Percentiles rank a stretch among this genome's conserved stretches.
These are phyloP conservation scores for Monosporascus ibericus DNA, from an alignment of 2,329 filamentous ascomycete species.

Conservation along the genomic window DNA sequence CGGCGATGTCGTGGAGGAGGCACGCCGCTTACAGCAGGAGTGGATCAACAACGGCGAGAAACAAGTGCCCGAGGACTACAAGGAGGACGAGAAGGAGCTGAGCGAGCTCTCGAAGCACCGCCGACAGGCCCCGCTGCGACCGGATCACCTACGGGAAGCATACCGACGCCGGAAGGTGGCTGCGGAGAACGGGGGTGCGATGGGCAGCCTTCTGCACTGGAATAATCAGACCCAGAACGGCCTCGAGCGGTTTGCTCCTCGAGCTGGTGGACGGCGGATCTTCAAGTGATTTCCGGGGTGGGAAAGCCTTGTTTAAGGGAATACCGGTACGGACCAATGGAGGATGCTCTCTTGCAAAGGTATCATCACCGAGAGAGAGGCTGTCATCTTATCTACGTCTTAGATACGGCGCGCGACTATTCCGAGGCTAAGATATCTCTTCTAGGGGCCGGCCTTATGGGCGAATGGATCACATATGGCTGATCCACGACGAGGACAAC, in stretches of 20 bases:
- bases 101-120: slow-evolving; percentile 30
- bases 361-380: too few species aligned
- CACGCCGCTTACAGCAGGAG: slow-evolving; percentile 64
- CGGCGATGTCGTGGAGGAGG: slow-evolving; percentile 68
- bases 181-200: slow-evolving; percentile 53
- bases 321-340: too few species aligned
- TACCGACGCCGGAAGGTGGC: slow-evolving; percentile 60
- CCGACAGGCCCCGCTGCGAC: slow-evolving; percentile 55
- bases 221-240: slow-evolving; percentile 55
- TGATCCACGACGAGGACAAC: too few species aligned
- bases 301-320: too few species aligned
- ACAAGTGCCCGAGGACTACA: slow-evolving; percentile 43
- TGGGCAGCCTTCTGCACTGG: slow-evolving; percentile 55
- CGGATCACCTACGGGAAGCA: slow-evolving; percentile 71
- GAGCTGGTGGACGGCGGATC: slow-evolving; percentile 45
- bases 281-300: slow-evolving; percentile 37
- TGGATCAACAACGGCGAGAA: slow-evolving; percentile 57
- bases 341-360: too few species aligned
- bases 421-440: too few species aligned
- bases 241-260: slow-evolving; percentile 51
- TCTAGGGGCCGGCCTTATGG: too few species aligned
- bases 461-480: too few species aligned
- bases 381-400: too few species aligned
- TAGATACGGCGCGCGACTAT: too few species aligned
- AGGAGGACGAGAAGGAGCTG: slow-evolving; percentile 27